Evolutionary conservation across 805 yeast species (phyloP), one percentile per base, ranked within the genome.

Genomic region (Saccharomycopsis selenospora): DNA sequence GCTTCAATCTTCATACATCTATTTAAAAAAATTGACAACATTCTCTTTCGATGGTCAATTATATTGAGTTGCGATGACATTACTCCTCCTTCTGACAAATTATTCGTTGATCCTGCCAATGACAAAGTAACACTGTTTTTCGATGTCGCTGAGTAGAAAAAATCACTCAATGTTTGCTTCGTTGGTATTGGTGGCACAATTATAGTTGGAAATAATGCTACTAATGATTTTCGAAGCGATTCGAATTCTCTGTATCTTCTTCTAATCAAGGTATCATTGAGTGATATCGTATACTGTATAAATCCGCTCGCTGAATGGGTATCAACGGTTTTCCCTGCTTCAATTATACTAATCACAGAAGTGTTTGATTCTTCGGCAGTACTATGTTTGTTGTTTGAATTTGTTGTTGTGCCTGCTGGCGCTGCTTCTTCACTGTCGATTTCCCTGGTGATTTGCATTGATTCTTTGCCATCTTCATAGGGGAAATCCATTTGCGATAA

Each of bases 181-280:
- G 82, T 85, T 0, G 99, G 99, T 7, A 93, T 91, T 1, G 98
- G 97, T 4, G 99, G 99, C 3, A 93, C 78, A 2, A 93, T 75
- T 3, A 80, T 61, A 2, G 93, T 79, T 2, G 99, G 97, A 55
- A 84, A 83, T 33, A 86, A 66, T 56, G 82, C 79, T 2, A 80
- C 70, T 20, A 93, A 69, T 3, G 84, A 74, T 36, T 78, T 82
- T 52, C 96, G 71, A 41, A 93, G 71, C 44, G 85, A 78, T 59
- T 87, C 96, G 62, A 93, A 93, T 62, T 93, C 99, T 28, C 95
- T 84, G 62, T 93, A 93, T 41, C 98, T 72, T 57, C 99, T 71
- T 43, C 90, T 78, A 8, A 75, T 66, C 27, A 77, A 69, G 25
- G 56, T 59, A 5, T 71, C 82, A n/a, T 80, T 68, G 42, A 77